Percentiles rank a stretch among this genome's conserved stretches.
Evolutionary conservation across 495 filamentous ascomycete species (phyloP).

Genomic region (Podospora conica): DNA sequence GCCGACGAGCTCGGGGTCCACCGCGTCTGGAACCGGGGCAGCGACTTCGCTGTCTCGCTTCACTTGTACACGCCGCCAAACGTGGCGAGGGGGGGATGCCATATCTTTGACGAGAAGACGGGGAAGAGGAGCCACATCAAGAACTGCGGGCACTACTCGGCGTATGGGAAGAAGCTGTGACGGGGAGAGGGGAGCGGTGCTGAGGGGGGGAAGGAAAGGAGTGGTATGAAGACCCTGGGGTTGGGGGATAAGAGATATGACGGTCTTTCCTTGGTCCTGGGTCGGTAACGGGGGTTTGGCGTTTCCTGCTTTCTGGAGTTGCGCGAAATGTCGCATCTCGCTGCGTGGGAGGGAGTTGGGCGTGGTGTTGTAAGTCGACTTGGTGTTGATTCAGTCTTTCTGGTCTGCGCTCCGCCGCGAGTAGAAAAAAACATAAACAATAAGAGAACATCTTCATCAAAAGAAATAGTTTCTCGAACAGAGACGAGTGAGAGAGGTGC

Average conservation of each 20-base stretch:
- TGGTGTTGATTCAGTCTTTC: background rate
- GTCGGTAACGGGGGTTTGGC: background rate
- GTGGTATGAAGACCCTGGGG: background rate
- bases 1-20: slow-evolving; percentile 66
- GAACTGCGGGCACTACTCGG: slow-evolving; percentile 58
- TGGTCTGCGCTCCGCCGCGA: background rate
- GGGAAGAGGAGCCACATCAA: slow-evolving; percentile 65
- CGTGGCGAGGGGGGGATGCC: slow-evolving; percentile 66
- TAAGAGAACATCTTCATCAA: background rate
- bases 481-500: slow-evolving; percentile 7
- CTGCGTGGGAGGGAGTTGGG: background rate
- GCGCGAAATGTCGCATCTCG: background rate
- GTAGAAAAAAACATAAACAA: background rate
- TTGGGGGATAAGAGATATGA: background rate
- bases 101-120: slow-evolving; percentile 64
- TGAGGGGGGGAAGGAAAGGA: background rate
- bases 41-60: slow-evolving; percentile 74
- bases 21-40: slow-evolving; percentile 67
- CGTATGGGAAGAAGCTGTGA: slow-evolving; percentile 43
- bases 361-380: background rate
- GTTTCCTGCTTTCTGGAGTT: background rate
- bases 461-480: background rate
- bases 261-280: background rate
- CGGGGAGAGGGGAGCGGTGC: slow-evolving; percentile 7
- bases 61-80: slow-evolving; percentile 92